phyloP scores from a whole-genome alignment of 2,329 filamentous ascomycete species.

The Penicillium olsonii region DNA sequence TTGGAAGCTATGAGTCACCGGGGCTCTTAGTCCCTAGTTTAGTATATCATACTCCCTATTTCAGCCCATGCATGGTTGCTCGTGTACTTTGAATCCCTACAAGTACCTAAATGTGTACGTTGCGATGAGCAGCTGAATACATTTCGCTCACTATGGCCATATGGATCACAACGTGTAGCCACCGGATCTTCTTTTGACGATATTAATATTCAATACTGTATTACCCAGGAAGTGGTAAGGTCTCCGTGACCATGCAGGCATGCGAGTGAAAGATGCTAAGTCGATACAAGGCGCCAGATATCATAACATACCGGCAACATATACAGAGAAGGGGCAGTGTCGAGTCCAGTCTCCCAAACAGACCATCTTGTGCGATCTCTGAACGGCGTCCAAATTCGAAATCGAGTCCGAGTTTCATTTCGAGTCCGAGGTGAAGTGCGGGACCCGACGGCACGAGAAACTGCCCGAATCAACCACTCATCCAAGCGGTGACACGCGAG shows the following conservation, averaged over 20 bases:
- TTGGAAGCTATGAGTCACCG: too few species aligned
- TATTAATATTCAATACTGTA: neutral
- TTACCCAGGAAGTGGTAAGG: neutral
- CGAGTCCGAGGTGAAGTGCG: neutral
- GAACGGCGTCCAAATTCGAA: neutral
- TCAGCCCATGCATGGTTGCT: neutral
- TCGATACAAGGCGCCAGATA: neutral
- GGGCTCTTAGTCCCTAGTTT: too few species aligned
- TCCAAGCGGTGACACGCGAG: slow-evolving; percentile 81
- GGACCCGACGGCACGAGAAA: neutral
- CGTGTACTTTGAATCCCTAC: neutral
- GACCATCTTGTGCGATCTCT: neutral
- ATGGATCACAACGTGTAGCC: neutral
- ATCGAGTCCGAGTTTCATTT: neutral
- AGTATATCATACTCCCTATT: neutral
- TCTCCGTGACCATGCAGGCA: neutral
- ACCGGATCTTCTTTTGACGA: neutral
- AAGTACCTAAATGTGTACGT: neutral
- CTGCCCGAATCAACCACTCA: slow-evolving; percentile 62
- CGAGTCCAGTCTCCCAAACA: neutral
- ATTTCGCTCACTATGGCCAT: neutral
- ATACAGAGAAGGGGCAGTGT: neutral
- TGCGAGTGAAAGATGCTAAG: neutral
- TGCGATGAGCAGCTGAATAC: neutral
- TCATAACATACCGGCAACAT: neutral